phyloP scores from a whole-genome alignment of 2,329 filamentous ascomycete species.

The Aspergillus thermomutatus region DNA sequence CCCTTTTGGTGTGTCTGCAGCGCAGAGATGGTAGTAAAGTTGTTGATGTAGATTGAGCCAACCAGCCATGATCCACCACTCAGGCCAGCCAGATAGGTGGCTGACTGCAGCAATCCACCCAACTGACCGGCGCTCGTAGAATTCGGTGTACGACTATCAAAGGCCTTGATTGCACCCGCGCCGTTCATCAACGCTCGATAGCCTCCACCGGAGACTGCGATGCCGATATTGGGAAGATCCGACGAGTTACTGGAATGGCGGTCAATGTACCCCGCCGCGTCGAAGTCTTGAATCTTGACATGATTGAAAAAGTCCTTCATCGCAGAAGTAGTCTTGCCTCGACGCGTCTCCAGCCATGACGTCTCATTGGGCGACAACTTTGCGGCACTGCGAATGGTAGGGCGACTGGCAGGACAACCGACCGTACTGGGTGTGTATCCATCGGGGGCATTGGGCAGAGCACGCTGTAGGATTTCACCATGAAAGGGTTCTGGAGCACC shows the following conservation, averaged over 20 bases:
- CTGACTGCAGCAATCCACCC: slow-evolving; percentile 74
- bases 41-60: slow-evolving; percentile 74
- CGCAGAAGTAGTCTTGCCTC: slow-evolving; percentile 68
- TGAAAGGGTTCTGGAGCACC: slow-evolving; percentile 13
- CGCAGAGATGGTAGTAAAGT: slow-evolving; percentile 66
- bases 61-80: slow-evolving; percentile 85
- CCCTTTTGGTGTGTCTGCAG: slow-evolving; percentile 24
- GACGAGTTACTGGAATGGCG: slow-evolving; percentile 53
- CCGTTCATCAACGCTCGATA: slow-evolving; percentile 85
- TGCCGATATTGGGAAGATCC: slow-evolving; percentile 65
- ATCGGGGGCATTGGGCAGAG: slow-evolving; percentile 57
- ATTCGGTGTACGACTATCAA: slow-evolving; percentile 68
- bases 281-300: slow-evolving; percentile 72
- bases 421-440: slow-evolving; percentile 70
- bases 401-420: slow-evolving; percentile 65
- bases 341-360: slow-evolving; percentile 69
- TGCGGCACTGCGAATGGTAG: slow-evolving; percentile 64
- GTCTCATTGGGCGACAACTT: slow-evolving; percentile 67
- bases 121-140: slow-evolving; percentile 64
- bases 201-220: slow-evolving; percentile 80
- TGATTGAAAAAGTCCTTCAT: slow-evolving; percentile 70
- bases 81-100: slow-evolving; percentile 78
- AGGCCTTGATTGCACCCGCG: slow-evolving; percentile 76
- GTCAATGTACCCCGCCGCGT: slow-evolving; percentile 70
- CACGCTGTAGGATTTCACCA: slow-evolving; percentile 30